Evolutionary conservation across 768 basidiomycete genomes (phyloP).

Genomic region (Macrocybe gigantea): DNA sequence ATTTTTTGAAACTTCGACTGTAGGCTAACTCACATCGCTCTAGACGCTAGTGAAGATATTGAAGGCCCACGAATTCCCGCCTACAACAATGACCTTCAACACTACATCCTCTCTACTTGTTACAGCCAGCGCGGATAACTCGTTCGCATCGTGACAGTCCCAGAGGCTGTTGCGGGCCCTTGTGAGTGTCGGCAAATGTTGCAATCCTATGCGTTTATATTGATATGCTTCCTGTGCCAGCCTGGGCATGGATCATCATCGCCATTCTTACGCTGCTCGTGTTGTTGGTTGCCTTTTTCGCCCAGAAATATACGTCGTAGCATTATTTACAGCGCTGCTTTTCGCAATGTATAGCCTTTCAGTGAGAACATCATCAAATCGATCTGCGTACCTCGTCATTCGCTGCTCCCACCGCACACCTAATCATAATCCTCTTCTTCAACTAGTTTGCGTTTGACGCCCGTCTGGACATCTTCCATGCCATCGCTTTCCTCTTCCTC

Average conservation of each 20-base stretch:
- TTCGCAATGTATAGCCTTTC: constrained; percentile 3
- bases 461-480: constrained; percentile 72
- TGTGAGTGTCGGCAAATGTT: constrained; percentile 35
- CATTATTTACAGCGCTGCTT: constrained; percentile 4
- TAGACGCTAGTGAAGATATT: constrained; percentile 69
- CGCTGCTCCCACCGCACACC: not conserved
- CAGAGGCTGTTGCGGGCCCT: constrained; percentile 38
- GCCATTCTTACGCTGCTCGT: constrained; percentile 37
- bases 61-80: constrained; percentile 92
- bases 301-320: constrained; percentile 19
- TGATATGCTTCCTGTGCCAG: constrained; percentile 14
- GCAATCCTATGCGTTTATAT: constrained; percentile 4
- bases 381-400: no score
- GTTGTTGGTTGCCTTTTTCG: constrained; percentile 34
- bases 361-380: constrained; percentile 1
- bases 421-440: constrained; percentile 88
- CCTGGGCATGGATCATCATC: constrained; percentile 32
- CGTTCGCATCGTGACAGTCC: constrained; percentile 77
- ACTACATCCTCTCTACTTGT: constrained; percentile 74
- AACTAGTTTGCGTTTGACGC: constrained; percentile 72
- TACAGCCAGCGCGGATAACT: constrained; percentile 89
- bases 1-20: not conserved
- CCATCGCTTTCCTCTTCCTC: constrained; percentile 76
- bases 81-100: constrained; percentile 87
- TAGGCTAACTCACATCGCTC: constrained; percentile 40